phyloP scores from a whole-genome alignment of 805 yeast species.

The Yarrowia deformans region DNA sequence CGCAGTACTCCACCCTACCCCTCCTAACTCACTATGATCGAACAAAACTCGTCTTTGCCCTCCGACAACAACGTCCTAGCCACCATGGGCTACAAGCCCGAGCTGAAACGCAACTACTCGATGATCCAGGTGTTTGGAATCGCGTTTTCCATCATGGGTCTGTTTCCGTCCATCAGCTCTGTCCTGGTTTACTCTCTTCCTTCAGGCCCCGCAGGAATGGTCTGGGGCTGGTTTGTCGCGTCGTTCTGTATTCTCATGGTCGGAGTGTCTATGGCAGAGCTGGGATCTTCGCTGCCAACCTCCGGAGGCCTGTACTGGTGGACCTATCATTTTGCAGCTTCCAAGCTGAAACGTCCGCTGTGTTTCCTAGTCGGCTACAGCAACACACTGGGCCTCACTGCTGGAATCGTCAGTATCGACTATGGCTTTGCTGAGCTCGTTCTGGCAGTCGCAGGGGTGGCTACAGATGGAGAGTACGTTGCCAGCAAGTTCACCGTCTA shows the following conservation, averaged over 20 bases:
- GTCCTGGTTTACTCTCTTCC: slow-evolving; percentile 1
- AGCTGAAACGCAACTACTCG: slow-evolving; percentile 1
- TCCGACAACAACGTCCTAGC: background rate
- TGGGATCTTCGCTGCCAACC: background rate
- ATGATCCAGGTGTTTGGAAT: slow-evolving; percentile 6
- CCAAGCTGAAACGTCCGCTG: background rate
- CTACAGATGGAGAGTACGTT: slow-evolving; percentile 1
- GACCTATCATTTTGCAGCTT: background rate
- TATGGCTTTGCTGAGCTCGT: slow-evolving; percentile 2
- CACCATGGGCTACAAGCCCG: slow-evolving; percentile 18
- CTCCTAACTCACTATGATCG: no score
- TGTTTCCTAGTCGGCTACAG: background rate
- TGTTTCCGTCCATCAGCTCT: background rate
- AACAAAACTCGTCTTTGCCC: no score
- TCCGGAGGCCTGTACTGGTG: slow-evolving; percentile 9
- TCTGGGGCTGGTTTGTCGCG: slow-evolving; percentile 13
- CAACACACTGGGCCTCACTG: slow-evolving; percentile 3
- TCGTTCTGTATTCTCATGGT: slow-evolving; percentile 1
- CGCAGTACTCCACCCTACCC: no score
- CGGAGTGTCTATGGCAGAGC: background rate
- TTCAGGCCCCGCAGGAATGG: slow-evolving; percentile 10
- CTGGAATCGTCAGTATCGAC: slow-evolving; percentile 1
- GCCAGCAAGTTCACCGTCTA: slow-evolving; percentile 2
- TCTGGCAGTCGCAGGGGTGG: slow-evolving; percentile 6
- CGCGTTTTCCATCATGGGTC: slow-evolving; percentile 2